phyloP scores from a whole-genome alignment of 2,329 filamentous ascomycete genomes.

The Aspergillus sojae region DNA sequence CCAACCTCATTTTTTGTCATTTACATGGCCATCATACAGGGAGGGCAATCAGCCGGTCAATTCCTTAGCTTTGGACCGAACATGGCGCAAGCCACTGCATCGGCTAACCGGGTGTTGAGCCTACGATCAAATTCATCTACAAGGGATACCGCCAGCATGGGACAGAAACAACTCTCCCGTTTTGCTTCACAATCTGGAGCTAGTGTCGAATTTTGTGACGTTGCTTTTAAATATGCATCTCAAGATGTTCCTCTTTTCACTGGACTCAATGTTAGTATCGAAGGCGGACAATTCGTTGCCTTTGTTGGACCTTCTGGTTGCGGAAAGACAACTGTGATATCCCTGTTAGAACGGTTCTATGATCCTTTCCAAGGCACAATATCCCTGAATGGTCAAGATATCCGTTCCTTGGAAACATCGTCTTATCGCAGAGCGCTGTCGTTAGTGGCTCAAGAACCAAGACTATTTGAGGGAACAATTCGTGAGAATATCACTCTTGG shows the following conservation, averaged over 20 bases:
- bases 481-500: slow-evolving; percentile 54
- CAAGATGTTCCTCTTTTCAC: slow-evolving; percentile 34
- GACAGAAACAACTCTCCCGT: not conserved
- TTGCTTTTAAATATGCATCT: slow-evolving; percentile 42
- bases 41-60: slow-evolving; percentile 67
- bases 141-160: not conserved
- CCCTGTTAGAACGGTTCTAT: slow-evolving; percentile 68
- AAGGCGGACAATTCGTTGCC: slow-evolving; percentile 55
- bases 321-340: slow-evolving; percentile 69
- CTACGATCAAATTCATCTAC: slow-evolving; percentile 19
- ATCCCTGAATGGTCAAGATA: slow-evolving; percentile 35
- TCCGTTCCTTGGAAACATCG: slow-evolving; percentile 29
- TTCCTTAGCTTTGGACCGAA: slow-evolving; percentile 69
- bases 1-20: slow-evolving; percentile 57
- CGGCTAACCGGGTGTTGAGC: slow-evolving; percentile 40
- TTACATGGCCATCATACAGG: slow-evolving; percentile 69
- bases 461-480: slow-evolving; percentile 49
- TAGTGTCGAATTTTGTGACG: slow-evolving; percentile 32
- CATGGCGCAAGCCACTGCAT: slow-evolving; percentile 42
- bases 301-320: slow-evolving; percentile 62
- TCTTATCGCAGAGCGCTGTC: slow-evolving; percentile 38
- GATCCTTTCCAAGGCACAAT: slow-evolving; percentile 54
- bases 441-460: slow-evolving; percentile 48
- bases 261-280: slow-evolving; percentile 38
- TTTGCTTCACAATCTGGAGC: not conserved